Percentiles rank a stretch among this genome's conserved stretches.
These are phyloP conservation scores for Sporothrix pallida DNA, from an alignment of 2,329 filamentous ascomycete species.

Conservation along the genomic window DNA sequence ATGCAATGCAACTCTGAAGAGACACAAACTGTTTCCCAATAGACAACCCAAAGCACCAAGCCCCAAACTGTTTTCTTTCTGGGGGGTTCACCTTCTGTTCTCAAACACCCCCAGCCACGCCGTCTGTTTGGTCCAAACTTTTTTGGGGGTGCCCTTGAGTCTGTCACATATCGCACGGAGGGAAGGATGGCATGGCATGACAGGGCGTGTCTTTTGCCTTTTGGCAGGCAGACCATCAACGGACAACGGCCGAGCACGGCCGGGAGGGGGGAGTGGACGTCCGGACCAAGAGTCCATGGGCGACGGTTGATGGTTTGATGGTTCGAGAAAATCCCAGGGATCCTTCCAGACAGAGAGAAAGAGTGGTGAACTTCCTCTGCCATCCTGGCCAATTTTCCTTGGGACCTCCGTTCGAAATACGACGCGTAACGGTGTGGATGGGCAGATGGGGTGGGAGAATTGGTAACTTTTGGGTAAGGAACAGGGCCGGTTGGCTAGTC, in stretches of 20 bases:
- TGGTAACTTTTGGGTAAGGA: not conserved
- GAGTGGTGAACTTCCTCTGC: not conserved
- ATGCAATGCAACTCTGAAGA: slow-evolving; percentile 25
- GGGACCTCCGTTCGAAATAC: not conserved
- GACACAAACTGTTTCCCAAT: slow-evolving; percentile 5
- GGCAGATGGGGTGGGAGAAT: not conserved
- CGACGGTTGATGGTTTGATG: slow-evolving; percentile 19
- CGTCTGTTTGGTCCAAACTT: not conserved
- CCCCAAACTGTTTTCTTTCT: not conserved
- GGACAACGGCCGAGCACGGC: slow-evolving; percentile 12
- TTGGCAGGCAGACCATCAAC: not conserved
- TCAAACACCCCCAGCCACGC: slow-evolving; percentile 21
- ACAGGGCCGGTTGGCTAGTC: slow-evolving; percentile 12
- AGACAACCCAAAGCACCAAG: not conserved
- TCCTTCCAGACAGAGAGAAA: not conserved
- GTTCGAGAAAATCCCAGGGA: slow-evolving; percentile 25
- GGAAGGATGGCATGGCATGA: not conserved
- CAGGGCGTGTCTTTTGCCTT: not conserved
- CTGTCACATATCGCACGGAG: slow-evolving; percentile 26
- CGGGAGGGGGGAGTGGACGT: not conserved
- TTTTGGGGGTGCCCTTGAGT: not conserved
- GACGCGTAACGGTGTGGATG: slow-evolving; percentile 13
- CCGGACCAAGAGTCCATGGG: slow-evolving; percentile 21
- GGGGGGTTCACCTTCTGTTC: not conserved
- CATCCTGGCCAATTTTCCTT: too few species aligned